Evolutionary conservation across 805 yeast genomes (phyloP).

Genomic region (Hanseniaspora occidentalis): DNA sequence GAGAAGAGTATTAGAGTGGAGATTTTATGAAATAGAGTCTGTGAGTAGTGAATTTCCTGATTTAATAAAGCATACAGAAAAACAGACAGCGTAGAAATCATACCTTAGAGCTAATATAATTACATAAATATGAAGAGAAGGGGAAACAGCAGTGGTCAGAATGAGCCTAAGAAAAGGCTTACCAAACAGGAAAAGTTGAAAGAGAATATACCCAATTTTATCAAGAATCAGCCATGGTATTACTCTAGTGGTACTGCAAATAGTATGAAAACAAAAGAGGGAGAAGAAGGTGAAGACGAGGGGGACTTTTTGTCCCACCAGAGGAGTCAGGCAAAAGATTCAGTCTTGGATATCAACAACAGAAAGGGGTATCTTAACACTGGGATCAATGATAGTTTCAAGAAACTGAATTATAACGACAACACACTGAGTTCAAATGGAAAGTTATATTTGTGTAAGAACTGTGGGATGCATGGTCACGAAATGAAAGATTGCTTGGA

Average conservation of each 20-base stretch:
- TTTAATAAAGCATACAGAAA: no score
- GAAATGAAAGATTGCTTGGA: constrained; percentile 43
- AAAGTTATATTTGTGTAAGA: no score
- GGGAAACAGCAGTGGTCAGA: neutral
- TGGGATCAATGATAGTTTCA: neutral
- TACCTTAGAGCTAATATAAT: constrained; percentile 1
- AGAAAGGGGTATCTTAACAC: constrained; percentile 9
- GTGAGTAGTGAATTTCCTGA: no score
- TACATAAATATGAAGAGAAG: neutral
- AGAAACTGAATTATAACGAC: neutral
- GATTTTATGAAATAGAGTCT: no score
- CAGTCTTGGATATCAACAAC: constrained; percentile 27
- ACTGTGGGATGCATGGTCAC: constrained; percentile 47
- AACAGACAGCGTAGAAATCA: no score
- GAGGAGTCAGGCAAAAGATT: constrained; percentile 26
- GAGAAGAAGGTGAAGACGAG: constrained; percentile 3
- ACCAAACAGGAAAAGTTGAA: constrained; percentile 6
- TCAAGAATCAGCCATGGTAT: constrained; percentile 24
- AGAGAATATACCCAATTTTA: constrained; percentile 22
- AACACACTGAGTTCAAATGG: no score
- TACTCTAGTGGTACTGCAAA: constrained; percentile 12
- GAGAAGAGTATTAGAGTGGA: no score
- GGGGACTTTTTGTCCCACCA: constrained; percentile 48
- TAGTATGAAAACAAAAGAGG: neutral
- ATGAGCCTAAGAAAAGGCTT: neutral